These are phyloP conservation scores for Tremellales sp. DNA, from an alignment of 1,284 basidiomycete species.

Conservation along the genomic window DNA sequence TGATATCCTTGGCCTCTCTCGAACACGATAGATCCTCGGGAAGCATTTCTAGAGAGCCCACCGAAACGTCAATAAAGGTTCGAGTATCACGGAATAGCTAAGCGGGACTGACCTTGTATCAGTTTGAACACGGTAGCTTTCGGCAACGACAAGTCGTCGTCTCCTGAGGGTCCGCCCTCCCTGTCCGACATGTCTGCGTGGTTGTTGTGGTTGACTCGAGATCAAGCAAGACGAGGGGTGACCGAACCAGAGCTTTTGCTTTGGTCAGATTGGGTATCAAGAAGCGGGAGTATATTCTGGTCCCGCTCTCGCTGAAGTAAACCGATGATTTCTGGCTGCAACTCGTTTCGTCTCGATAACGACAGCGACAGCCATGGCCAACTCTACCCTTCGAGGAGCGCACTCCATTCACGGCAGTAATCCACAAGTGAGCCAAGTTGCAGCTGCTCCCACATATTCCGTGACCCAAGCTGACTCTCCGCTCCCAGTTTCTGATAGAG, in stretches of 20 bases:
- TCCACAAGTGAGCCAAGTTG: constrained; percentile 60
- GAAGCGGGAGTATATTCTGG: no score
- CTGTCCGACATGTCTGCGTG: constrained; percentile 37
- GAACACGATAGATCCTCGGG: constrained; percentile 86
- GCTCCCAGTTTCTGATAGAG: constrained; percentile 85
- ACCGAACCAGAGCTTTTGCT: background rate
- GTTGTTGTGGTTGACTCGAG: background rate
- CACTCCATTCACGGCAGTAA: constrained; percentile 82
- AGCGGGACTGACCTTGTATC: constrained; percentile 66
- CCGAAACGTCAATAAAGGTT: background rate
- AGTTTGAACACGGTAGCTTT: constrained; percentile 98
- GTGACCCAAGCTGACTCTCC: constrained; percentile 6
- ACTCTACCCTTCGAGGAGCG: constrained; percentile 32
- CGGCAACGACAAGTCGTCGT: constrained; percentile 91
- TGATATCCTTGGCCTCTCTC: constrained; percentile 92
- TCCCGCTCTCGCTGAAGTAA: background rate
- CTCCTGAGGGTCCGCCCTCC: constrained; percentile 51
- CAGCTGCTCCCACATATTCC: background rate
- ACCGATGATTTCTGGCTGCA: background rate
- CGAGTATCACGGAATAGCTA: background rate
- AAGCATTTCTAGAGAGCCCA: constrained; percentile 65
- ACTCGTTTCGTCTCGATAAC: background rate
- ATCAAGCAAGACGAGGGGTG: background rate
- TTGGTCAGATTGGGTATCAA: background rate
- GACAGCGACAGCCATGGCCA: constrained; percentile 21